Evolutionary conservation across 2,329 filamentous ascomycete genomes (phyloP).

Genomic region (Thelonectria rubi): DNA sequence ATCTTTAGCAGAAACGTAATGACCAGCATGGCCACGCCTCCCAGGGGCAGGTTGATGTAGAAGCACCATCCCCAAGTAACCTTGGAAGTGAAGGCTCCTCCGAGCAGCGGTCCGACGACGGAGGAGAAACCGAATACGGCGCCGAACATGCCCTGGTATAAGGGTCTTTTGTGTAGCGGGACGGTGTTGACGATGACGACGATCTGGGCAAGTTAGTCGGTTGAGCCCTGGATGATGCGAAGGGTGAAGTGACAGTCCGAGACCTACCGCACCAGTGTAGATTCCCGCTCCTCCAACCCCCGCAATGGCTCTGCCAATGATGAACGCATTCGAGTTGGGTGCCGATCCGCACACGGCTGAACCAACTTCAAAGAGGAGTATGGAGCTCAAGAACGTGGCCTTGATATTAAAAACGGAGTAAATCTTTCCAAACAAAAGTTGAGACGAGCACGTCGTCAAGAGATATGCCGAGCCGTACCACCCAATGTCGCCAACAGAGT

Average conservation of each 20-base stretch:
- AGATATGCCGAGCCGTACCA: conserved; percentile 49
- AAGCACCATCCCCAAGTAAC: conserved; percentile 50
- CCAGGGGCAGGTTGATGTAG: conserved; percentile 49
- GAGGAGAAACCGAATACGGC: conserved; percentile 53
- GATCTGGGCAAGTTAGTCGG: conserved; percentile 4
- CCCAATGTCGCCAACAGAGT: conserved; percentile 42
- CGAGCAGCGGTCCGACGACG: conserved; percentile 38
- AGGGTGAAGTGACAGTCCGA: not conserved
- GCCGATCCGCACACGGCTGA: not conserved
- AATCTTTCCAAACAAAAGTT: conserved; percentile 39
- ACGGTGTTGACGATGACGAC: conserved; percentile 41
- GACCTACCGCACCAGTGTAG: not conserved
- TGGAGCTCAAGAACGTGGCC: not conserved
- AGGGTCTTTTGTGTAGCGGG: conserved; percentile 50
- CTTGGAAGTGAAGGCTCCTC: conserved; percentile 40
- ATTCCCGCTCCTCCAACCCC: not conserved
- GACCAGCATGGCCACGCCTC: conserved; percentile 38
- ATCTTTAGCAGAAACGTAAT: conserved; percentile 5
- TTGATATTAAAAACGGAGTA: not conserved
- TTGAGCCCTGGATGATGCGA: not conserved
- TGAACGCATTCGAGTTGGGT: not conserved
- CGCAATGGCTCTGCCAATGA: not conserved
- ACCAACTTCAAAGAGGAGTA: not conserved
- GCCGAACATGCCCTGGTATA: conserved; percentile 44
- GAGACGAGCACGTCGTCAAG: conserved; percentile 49